phyloP scores from a whole-genome alignment of 768 basidiomycete genomes.

The Coprinopsis strossmayeri region DNA sequence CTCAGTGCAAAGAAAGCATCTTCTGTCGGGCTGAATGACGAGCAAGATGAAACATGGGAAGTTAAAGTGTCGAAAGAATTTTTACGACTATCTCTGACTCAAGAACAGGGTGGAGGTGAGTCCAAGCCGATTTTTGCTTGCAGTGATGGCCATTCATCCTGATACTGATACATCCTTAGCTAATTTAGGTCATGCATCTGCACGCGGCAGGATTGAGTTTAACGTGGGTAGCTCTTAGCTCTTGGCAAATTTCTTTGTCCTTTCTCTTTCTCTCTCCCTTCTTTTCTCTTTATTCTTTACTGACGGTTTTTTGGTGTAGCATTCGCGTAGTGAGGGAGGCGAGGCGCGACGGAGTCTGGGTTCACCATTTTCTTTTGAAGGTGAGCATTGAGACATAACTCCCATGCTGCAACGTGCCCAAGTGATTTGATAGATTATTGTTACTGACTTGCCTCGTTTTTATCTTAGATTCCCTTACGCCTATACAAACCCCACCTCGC shows the following conservation, averaged over 20 bases:
- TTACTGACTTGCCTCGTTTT: slow-evolving; percentile 4
- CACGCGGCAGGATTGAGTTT: slow-evolving; percentile 25
- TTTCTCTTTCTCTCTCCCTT: slow-evolving; percentile 16
- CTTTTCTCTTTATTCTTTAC: slow-evolving; percentile 16
- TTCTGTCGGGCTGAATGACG: slow-evolving; percentile 20
- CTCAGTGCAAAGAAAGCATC: slow-evolving; percentile 46
- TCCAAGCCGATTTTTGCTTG: slow-evolving; percentile 7
- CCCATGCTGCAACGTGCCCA: slow-evolving; percentile 8
- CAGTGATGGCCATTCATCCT: too few relatives aligned
- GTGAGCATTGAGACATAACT: slow-evolving; percentile 17
- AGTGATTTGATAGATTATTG: background rate
- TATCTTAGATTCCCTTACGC: slow-evolving; percentile 22
- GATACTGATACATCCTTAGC: too few relatives aligned
- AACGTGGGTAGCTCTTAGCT: slow-evolving; percentile 26
- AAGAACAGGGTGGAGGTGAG: slow-evolving; percentile 15
- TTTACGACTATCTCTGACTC: slow-evolving; percentile 40
- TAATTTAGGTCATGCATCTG: slow-evolving; percentile 25
- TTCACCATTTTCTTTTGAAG: slow-evolving; percentile 34
- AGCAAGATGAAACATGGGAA: slow-evolving; percentile 44
- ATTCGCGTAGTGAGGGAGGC: slow-evolving; percentile 17
- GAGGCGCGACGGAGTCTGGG: slow-evolving; percentile 23
- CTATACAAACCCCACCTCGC: slow-evolving; percentile 3
- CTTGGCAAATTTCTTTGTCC: slow-evolving; percentile 12
- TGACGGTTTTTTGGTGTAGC: slow-evolving; percentile 20
- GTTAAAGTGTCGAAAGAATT: slow-evolving; percentile 53